Percentiles rank a stretch among this genome's conserved stretches.
Evolutionary conservation across 768 basidiomycete genomes (phyloP).

Genomic region (Mycena galopus): DNA sequence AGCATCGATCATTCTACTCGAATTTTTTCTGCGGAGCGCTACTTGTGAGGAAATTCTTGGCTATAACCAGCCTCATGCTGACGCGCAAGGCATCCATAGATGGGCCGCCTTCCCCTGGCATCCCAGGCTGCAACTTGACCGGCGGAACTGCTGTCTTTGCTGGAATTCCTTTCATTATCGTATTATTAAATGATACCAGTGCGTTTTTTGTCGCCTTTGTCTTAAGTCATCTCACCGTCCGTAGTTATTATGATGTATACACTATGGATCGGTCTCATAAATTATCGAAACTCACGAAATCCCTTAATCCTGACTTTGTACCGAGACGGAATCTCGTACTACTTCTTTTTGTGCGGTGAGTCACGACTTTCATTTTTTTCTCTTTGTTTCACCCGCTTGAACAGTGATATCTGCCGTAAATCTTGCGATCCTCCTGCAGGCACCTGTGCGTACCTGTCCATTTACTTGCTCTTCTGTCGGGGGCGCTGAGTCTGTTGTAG

Average conservation of each 20-base stretch:
- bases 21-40: constrained; percentile 16
- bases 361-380: not conserved
- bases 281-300: constrained; percentile 38
- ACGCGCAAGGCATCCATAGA: not conserved
- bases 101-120: constrained; percentile 20
- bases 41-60: constrained; percentile 17
- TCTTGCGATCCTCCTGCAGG: constrained; percentile 21
- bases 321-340: constrained; percentile 44
- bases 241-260: constrained; percentile 43
- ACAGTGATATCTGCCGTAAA: constrained; percentile 30
- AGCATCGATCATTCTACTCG: constrained; percentile 19
- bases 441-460: constrained; percentile 12
- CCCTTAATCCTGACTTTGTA: constrained; percentile 39
- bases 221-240: not conserved
- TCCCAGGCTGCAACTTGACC: constrained; percentile 28
- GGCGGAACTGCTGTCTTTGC: constrained; percentile 25
- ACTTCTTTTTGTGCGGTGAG: constrained; percentile 41
- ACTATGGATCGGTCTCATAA: constrained; percentile 39
- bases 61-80: not conserved
- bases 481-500: not conserved
- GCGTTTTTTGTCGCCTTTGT: not conserved
- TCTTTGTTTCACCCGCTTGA: not conserved
- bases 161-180: constrained; percentile 17
- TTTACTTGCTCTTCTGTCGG: no score
- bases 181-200: constrained; percentile 33